Conservation (phyloP, 495 filamentous ascomycete species). For the Tetracladium setigerum region DNA sequence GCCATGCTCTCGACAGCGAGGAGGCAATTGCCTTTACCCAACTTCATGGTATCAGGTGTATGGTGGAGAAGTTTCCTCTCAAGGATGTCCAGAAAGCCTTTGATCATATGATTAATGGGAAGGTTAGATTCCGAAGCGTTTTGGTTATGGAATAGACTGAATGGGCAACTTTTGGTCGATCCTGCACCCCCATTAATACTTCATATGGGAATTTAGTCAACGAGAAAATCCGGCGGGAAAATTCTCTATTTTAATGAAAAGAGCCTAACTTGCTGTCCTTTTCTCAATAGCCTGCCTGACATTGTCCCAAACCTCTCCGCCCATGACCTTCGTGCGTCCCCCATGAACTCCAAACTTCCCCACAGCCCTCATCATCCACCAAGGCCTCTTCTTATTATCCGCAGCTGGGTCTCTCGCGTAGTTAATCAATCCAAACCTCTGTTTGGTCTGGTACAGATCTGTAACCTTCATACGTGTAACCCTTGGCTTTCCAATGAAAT, state of each 20-base stretch:
- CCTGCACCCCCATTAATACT: too few species aligned
- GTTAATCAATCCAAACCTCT: constrained; percentile 44
- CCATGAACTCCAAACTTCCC: constrained; percentile 17
- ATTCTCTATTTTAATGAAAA: too few species aligned
- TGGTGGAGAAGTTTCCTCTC: constrained; percentile 57
- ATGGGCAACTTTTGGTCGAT: too few species aligned
- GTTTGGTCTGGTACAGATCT: constrained; percentile 38
- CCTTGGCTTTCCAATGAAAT: constrained; percentile 49
- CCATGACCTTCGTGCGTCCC: constrained; percentile 2
- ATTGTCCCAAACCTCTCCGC: constrained; percentile 17
- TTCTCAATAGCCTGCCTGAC: neutral
- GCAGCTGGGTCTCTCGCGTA: constrained; percentile 31
- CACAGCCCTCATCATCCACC: constrained; percentile 22
- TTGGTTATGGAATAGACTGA: constrained; percentile 45
- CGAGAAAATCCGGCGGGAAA: too few species aligned
- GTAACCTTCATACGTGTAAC: constrained; percentile 35
- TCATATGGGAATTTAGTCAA: too few species aligned
- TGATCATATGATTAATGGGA: constrained; percentile 36
- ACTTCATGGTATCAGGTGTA: constrained; percentile 49
- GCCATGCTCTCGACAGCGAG: constrained; percentile 56
- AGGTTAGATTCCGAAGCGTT: constrained; percentile 43
- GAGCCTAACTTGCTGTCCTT: too few species aligned
- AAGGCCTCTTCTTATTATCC: constrained; percentile 18
- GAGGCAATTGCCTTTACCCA: constrained; percentile 57
- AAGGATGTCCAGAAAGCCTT: constrained; percentile 47